phyloP scores from a whole-genome alignment of 179 eudicot species.

The Drosera spatulata region DNA sequence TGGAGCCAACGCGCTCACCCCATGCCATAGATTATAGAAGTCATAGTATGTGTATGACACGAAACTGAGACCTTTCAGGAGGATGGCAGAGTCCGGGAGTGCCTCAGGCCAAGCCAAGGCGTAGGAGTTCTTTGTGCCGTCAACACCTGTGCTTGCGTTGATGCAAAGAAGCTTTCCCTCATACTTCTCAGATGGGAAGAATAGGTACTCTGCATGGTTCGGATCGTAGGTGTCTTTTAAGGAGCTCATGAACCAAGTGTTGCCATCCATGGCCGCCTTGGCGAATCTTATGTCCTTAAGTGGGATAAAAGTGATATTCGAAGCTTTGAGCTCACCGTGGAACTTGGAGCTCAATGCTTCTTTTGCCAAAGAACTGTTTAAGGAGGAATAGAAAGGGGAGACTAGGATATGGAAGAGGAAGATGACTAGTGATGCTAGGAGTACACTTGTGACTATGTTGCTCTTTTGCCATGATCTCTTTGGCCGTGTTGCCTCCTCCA shows the following conservation, averaged over 20 bases:
- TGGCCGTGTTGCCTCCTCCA: too few species aligned
- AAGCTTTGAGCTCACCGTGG: too few species aligned
- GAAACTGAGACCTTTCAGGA: conserved; percentile 23
- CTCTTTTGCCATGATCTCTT: too few species aligned
- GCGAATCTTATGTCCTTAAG: conserved; percentile 9
- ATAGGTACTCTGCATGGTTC: conserved; percentile 18
- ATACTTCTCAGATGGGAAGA: conserved; percentile 24
- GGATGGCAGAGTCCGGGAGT: conserved; percentile 24
- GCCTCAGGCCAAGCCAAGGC: conserved; percentile 34
- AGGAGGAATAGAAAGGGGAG: too few species aligned
- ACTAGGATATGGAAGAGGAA: too few species aligned
- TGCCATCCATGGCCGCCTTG: conserved; percentile 12
- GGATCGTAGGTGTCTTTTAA: conserved; percentile 18
- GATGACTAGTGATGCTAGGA: too few species aligned
- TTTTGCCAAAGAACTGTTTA: too few species aligned
- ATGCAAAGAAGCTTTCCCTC: conserved; percentile 29
- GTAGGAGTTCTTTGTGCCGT: conserved; percentile 34
- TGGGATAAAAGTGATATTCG: too few species aligned
- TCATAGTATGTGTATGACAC: conserved; percentile 21
- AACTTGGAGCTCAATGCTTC: too few species aligned
- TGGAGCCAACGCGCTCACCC: conserved; percentile 20
- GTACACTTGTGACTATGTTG: too few species aligned
- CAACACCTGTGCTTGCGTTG: conserved; percentile 18
- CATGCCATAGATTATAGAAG: conserved; percentile 34
- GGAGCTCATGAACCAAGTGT: conserved; percentile 56